phyloP scores from a whole-genome alignment of 1,139 yeast species.

The Eremothecium sinecaudum region DNA sequence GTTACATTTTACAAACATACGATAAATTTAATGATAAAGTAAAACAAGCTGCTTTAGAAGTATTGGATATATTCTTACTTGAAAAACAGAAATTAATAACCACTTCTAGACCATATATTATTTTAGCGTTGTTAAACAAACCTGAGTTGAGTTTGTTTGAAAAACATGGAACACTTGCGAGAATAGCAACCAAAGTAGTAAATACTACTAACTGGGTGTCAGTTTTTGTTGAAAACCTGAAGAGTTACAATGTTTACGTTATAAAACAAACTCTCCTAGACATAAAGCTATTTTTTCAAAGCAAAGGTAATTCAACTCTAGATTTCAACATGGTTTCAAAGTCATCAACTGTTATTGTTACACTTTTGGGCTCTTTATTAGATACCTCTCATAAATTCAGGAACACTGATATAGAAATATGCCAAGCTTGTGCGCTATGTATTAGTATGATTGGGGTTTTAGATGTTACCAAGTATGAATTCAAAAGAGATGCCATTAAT shows the following conservation, averaged over 20 bases:
- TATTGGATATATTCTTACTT: constrained; percentile 65
- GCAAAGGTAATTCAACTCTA: constrained; percentile 22
- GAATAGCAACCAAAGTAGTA: constrained; percentile 20
- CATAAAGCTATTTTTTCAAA: constrained; percentile 42
- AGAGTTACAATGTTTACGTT: constrained; percentile 53
- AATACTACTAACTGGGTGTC: constrained; percentile 21
- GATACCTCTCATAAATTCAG: constrained; percentile 53
- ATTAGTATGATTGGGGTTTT: constrained; percentile 71
- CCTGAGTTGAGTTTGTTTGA: constrained; percentile 26
- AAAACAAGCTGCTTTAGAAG: constrained; percentile 47
- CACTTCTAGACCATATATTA: constrained; percentile 28
- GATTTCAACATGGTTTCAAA: constrained; percentile 12
- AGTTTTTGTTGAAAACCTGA: constrained; percentile 25
- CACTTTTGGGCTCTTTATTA: constrained; percentile 47
- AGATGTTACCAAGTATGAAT: constrained; percentile 54
- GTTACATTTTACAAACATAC: constrained; percentile 61
- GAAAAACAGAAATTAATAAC: constrained; percentile 40
- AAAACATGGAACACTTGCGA: constrained; percentile 37
- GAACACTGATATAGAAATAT: constrained; percentile 40
- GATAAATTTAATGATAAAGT: constrained; percentile 39
- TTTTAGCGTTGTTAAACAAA: constrained; percentile 23
- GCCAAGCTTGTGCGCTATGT: constrained; percentile 55
- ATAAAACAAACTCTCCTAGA: constrained; percentile 72
- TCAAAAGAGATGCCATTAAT: constrained; percentile 38
- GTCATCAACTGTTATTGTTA: constrained; percentile 19